Evolutionary conservation across 2,329 filamentous ascomycete species (phyloP).

Genomic region (Dendryphion nanum): DNA sequence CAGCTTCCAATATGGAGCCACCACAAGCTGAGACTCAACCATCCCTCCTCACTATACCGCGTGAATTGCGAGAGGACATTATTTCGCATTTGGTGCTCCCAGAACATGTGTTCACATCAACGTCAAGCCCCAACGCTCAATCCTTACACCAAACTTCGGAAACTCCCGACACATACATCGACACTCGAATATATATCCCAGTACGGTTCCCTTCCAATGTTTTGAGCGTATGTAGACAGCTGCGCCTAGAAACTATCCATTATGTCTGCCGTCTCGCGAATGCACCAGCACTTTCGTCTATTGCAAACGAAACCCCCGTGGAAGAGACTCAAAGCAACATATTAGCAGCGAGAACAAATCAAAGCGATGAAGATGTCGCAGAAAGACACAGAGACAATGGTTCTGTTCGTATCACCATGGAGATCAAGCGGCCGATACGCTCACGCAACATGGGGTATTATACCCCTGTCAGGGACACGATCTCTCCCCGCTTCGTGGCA

Average conservation of each 20-base stretch:
- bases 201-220: slow-evolving; percentile 17
- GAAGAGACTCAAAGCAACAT: slow-evolving; percentile 8
- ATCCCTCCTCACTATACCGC: slow-evolving; percentile 19
- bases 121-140: slow-evolving; percentile 9
- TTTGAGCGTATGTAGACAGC: slow-evolving; percentile 23
- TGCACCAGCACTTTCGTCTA: not conserved
- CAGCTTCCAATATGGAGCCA: no score
- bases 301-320: not conserved
- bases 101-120: slow-evolving; percentile 23
- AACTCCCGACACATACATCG: slow-evolving; percentile 14
- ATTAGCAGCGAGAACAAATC: slow-evolving; percentile 11
- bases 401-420: slow-evolving; percentile 22
- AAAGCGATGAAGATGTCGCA: slow-evolving; percentile 15
- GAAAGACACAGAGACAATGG: slow-evolving; percentile 21
- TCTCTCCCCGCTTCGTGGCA: slow-evolving; percentile 27
- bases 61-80: slow-evolving; percentile 29
- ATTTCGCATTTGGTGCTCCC: slow-evolving; percentile 18
- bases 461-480: slow-evolving; percentile 16
- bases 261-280: slow-evolving; percentile 13
- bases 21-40: no score
- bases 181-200: slow-evolving; percentile 29
- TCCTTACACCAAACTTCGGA: slow-evolving; percentile 10
- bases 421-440: slow-evolving; percentile 16
- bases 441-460: slow-evolving; percentile 16
- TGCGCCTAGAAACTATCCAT: slow-evolving; percentile 24